Base-by-base conservation (phyloP, 2,329 filamentous ascomycete species). In the Uncinocarpus reesii region DNA sequence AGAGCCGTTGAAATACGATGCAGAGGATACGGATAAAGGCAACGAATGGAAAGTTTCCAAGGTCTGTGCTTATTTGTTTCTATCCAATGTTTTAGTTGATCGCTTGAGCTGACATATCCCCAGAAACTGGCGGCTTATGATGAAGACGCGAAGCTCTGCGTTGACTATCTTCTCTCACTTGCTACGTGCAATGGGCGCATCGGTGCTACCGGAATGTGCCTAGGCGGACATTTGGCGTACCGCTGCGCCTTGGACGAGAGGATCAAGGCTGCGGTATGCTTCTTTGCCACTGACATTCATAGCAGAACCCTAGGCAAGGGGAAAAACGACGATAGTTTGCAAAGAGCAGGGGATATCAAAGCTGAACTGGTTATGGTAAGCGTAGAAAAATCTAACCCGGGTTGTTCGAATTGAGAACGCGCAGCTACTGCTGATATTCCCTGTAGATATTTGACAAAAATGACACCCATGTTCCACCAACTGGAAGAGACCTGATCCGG, bases 251-350 rank as follows among this genome's bases (percentile, higher is more conserved):
- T 95, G 42, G 87, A 95, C 65, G 73, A 77, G 18, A 77, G 89
- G 49, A 78, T 95, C 50, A 75, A 76, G 32, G 85, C 86, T 24
- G 80, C 81, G 31, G 83, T 94, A 24, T 83, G 86, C 64, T 96
- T 88, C 71, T 95, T 95, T 67, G 87, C 86, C 7, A 95, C 89
- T 5, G 90, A 95, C 68, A 81, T 95, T 45, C 90, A 95, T 71
- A 79, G 74, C 54, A 76, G 78, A 49, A 86, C 82, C 7, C 76
- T 96, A 1, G 90, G 87, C 20, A 76, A 78, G 51, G 70, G 78
- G 55, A 78, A 78, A 62, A 72, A 71, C 18, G 81, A 85, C 60
- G 77, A 84, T 58, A 77, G 73, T 54, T 62, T 86, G 38, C 65
- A 70, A 13, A 65, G 80, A 40, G 75, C 86, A 13, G 63, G 66